Base-by-base conservation (phyloP, 2,329 filamentous ascomycete species). In the Colletotrichum coccodes region DNA sequence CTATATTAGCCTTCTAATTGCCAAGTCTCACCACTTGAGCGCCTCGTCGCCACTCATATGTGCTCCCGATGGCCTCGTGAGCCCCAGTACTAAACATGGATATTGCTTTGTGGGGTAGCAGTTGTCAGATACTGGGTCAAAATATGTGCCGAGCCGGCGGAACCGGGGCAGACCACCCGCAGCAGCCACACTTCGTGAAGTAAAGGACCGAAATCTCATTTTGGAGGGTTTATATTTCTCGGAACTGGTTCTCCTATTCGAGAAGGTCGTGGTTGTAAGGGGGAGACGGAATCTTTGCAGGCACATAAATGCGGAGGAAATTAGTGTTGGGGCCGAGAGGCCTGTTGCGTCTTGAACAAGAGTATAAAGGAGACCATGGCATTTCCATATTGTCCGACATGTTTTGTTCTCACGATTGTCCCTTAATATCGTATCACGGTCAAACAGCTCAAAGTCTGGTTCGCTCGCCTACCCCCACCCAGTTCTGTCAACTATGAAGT, bases 401-500 rank as follows among this genome's bases (percentile, higher is more conserved):
- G 16, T 9, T 30, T 50, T n/a, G 16, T 11, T 50, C 28, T 12
- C 46, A n/a, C 1, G 26, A 32, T 30, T 16, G 46, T 30, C 7
- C 46, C 26, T 18, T 18, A 9, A n/a, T n/a, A 11, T 30, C 16
- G 18, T 7, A 7, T 9, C 16, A 30, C n/a, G n/a, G n/a, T n/a
- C n/a, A 4, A 9, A n/a, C 26, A 14, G 7, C 7, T n/a, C 16
- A n/a, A n/a, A 18, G 9, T 16, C 46, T 18, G 7, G 16, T 16
- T 26, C 46, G 6, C 4, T 11, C 8, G 2, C 12, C 16, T 16
- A n/a, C 6, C 2, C 46, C 16, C 3, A 12, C 12, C 16, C 16
- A 6, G 16, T 38, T 50, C 36, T 23, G 4, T 23, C 4, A 30
- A 68, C 2, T 8, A 83, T 83, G 81, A 83, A 79, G 75, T 77